These are phyloP conservation scores for Sporothrix curviconia DNA, from an alignment of 2,329 filamentous ascomycete species.

Conservation along the genomic window DNA sequence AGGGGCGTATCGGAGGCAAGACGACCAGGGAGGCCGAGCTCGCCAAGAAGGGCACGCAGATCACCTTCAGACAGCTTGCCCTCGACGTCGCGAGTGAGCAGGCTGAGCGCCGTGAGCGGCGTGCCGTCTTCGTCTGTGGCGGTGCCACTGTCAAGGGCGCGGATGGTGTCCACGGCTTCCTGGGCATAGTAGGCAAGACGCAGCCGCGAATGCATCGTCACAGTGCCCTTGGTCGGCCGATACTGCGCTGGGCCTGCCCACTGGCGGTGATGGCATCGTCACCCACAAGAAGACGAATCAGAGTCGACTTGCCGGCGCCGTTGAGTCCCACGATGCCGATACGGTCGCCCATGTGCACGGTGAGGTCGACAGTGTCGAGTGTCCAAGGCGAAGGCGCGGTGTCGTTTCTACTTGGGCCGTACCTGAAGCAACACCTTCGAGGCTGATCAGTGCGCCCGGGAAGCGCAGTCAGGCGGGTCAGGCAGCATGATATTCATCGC, in stretches of 20 bases:
- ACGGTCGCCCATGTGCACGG: conserved; percentile 65
- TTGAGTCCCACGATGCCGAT: conserved; percentile 74
- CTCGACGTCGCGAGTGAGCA: conserved; percentile 51
- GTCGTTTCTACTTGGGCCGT: conserved; percentile 36
- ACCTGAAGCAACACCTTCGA: conserved; percentile 66
- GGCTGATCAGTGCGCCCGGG: conserved; percentile 63
- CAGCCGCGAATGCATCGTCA: conserved; percentile 61
- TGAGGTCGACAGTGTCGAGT: conserved; percentile 59
- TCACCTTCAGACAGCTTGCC: conserved; percentile 58
- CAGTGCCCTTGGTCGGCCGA: conserved; percentile 26
- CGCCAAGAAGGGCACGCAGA: conserved; percentile 57
- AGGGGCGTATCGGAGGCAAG: conserved; percentile 68
- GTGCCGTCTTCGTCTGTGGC: conserved; percentile 30
- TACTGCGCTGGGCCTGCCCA: background rate
- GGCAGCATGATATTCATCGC: conserved; percentile 53
- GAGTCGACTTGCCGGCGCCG: conserved; percentile 73
- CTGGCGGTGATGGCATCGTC: conserved; percentile 51
- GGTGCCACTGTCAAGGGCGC: conserved; percentile 38
- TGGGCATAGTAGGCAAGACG: conserved; percentile 69
- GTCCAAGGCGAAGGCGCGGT: conserved; percentile 24
- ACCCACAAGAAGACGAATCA: conserved; percentile 64
- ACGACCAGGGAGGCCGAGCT: conserved; percentile 63
- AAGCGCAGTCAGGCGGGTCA: conserved; percentile 64
- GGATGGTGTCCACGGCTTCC: conserved; percentile 65
- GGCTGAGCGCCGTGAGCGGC: conserved; percentile 55